Conservation (phyloP, 805 yeast genomes). For the Myxozyma neotropica region DNA sequence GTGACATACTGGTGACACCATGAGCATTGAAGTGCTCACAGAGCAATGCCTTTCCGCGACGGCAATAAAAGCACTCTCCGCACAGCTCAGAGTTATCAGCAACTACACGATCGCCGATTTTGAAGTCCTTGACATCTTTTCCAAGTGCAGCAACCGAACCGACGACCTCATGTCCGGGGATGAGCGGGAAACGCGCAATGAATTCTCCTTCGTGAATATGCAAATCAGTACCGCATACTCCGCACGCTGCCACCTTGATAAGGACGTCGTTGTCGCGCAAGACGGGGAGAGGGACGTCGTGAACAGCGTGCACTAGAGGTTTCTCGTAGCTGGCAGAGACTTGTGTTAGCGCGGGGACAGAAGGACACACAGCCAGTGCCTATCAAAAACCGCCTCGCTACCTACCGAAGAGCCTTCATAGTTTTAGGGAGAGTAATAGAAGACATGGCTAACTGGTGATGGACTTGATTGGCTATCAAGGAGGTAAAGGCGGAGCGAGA, state of each 20-base stretch:
- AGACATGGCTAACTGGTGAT: constrained; percentile 35
- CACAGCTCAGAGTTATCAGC: constrained; percentile 33
- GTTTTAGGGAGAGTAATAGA: constrained; percentile 18
- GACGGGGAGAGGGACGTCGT: constrained; percentile 23
- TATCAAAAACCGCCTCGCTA: too few relatives aligned
- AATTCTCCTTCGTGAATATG: constrained; percentile 34
- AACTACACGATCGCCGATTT: constrained; percentile 29
- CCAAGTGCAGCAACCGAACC: constrained; percentile 32
- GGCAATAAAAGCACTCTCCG: constrained; percentile 32
- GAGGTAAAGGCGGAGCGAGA: background rate
- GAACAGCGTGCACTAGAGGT: constrained; percentile 24
- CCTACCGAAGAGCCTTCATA: constrained; percentile 33
- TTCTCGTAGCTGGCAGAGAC: constrained; percentile 23
- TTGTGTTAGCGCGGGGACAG: background rate
- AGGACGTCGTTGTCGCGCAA: constrained; percentile 30
- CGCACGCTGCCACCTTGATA: constrained; percentile 32
- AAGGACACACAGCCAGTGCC: background rate
- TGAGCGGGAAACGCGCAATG: constrained; percentile 30
- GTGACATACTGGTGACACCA: constrained; percentile 27
- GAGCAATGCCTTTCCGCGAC: constrained; percentile 29
- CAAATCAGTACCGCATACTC: constrained; percentile 32
- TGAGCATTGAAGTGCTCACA: constrained; percentile 34
- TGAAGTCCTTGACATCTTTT: constrained; percentile 23
- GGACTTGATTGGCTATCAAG: background rate
- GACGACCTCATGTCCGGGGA: constrained; percentile 34